phyloP scores from a whole-genome alignment of 805 yeast genomes.

The Saturnispora kantuleensis region DNA sequence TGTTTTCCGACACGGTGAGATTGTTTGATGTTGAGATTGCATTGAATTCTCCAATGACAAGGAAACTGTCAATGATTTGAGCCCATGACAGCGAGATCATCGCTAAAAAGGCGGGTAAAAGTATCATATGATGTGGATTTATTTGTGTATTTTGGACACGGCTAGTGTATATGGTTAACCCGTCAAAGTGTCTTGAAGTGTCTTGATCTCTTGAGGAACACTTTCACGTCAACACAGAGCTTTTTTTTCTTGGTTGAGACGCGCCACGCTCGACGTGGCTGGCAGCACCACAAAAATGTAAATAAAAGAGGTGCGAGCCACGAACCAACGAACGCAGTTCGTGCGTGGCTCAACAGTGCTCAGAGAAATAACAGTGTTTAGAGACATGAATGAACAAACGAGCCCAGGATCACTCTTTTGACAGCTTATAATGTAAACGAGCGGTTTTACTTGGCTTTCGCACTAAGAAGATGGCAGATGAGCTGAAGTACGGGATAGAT shows the following conservation, averaged over 20 bases:
- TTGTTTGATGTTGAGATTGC: conserved; percentile 11
- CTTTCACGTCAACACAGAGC: neutral
- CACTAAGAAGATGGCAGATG: too few relatives aligned
- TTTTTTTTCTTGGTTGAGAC: neutral
- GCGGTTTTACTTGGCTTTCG: too few relatives aligned
- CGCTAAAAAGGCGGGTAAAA: neutral
- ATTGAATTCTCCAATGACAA: conserved; percentile 22
- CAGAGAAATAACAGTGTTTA: too few relatives aligned
- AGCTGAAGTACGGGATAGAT: too few relatives aligned
- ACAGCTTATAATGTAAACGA: too few relatives aligned
- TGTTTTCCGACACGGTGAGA: neutral
- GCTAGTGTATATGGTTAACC: too few relatives aligned
- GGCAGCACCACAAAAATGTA: conserved; percentile 1
- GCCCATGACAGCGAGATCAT: conserved; percentile 9
- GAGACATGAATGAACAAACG: too few relatives aligned
- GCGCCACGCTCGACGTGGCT: conserved; percentile 6
- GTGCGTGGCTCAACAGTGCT: too few relatives aligned
- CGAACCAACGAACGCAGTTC: neutral
- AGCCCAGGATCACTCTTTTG: too few relatives aligned
- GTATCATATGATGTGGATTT: neutral
- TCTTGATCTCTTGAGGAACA: too few relatives aligned
- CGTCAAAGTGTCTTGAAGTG: too few relatives aligned
- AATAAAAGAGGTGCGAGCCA: neutral
- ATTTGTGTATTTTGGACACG: too few relatives aligned
- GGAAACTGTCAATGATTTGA: conserved; percentile 18